These are phyloP conservation scores for Cicer bijugum DNA, from an alignment of 306 rosid species.

Conservation along the genomic window DNA sequence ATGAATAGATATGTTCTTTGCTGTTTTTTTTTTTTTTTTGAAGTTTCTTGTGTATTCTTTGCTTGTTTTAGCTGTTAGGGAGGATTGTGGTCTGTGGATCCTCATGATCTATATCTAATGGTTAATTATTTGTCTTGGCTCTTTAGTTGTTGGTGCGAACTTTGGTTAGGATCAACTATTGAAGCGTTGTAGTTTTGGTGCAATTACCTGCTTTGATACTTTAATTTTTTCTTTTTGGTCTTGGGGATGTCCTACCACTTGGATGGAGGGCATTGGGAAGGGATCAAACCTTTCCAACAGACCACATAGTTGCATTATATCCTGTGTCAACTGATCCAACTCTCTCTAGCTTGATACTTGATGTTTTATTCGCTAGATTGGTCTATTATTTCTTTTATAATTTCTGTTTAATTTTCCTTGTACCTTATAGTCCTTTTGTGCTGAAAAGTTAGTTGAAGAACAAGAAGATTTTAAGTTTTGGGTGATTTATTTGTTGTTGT, in stretches of 20 bases:
- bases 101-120: slow-evolving; percentile 4
- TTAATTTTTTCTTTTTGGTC: neutral
- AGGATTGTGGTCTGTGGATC: neutral
- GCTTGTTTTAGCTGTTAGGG: neutral
- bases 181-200: slow-evolving; percentile 1
- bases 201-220: neutral
- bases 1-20: neutral
- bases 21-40: neutral
- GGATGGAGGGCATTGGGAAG: neutral
- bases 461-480: slow-evolving; percentile 17
- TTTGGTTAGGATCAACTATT: neutral
- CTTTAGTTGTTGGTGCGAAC: neutral
- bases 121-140: slow-evolving; percentile 2
- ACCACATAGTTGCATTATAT: neutral
- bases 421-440: slow-evolving; percentile 24
- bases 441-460: slow-evolving; percentile 28
- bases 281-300: neutral
- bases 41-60: neutral
- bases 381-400: slow-evolving; percentile 7
- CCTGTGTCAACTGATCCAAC: neutral
- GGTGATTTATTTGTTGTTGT: slow-evolving; percentile 45
- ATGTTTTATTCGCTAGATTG: neutral
- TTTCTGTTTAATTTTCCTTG: slow-evolving; percentile 16
- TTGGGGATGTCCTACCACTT: neutral
- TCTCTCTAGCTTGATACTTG: neutral